Conservation (phyloP, 2,329 filamentous ascomycete genomes). For the Berkeleyomyces basicola region DNA sequence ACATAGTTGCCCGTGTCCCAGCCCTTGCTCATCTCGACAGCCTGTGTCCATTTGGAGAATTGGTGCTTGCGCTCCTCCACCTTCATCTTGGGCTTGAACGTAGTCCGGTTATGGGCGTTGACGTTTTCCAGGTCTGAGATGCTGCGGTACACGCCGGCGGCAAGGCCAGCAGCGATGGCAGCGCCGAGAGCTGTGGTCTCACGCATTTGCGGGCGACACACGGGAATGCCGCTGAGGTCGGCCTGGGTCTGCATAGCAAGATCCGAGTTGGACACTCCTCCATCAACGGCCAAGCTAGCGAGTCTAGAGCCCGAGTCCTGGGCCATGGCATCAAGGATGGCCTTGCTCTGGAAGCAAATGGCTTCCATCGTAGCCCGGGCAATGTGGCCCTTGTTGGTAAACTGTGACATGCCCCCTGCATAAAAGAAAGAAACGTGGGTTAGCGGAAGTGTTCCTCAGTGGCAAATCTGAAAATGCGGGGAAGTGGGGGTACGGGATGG, state of each 20-base stretch:
- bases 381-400: slow-evolving; percentile 73
- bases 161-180: slow-evolving; percentile 78
- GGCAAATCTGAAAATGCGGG: not conserved
- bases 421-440: not conserved
- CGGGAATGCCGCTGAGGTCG: slow-evolving; percentile 65
- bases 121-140: slow-evolving; percentile 59
- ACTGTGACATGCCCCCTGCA: slow-evolving; percentile 62
- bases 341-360: slow-evolving; percentile 82
- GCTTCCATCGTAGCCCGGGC: slow-evolving; percentile 80
- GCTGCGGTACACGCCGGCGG: slow-evolving; percentile 60
- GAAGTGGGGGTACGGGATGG: not conserved
- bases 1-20: slow-evolving; percentile 22
- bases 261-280: slow-evolving; percentile 76
- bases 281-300: slow-evolving; percentile 64
- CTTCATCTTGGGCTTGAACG: slow-evolving; percentile 52
- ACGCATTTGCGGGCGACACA: slow-evolving; percentile 73
- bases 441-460: not conserved
- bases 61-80: slow-evolving; percentile 23
- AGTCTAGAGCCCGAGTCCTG: slow-evolving; percentile 65
- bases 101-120: slow-evolving; percentile 50
- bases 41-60: slow-evolving; percentile 38
- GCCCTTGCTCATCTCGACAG: slow-evolving; percentile 41
- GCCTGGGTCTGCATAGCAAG: slow-evolving; percentile 87
- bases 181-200: slow-evolving; percentile 82
- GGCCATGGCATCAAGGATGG: slow-evolving; percentile 83